These are phyloP conservation scores for Trebouxia sp. DNA, from an alignment of 139 green algal species.

Conservation along the genomic window DNA sequence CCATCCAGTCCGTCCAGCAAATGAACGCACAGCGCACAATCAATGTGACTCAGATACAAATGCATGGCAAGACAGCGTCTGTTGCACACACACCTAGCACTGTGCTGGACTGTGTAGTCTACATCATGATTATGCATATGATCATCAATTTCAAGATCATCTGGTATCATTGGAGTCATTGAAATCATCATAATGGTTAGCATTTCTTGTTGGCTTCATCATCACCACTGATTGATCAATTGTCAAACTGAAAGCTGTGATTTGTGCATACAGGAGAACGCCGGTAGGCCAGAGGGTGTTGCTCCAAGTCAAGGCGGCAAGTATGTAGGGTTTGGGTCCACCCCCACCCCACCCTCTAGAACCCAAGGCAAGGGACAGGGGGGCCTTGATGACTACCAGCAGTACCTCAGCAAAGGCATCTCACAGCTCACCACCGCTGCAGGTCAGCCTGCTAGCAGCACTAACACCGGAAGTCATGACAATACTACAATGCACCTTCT, in stretches of 20 bases:
- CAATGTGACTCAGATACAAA: too few species aligned
- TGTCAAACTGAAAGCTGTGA: neutral
- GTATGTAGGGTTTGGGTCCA: constrained; percentile 97
- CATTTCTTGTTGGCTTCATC: too few species aligned
- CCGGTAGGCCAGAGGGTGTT: constrained; percentile 73
- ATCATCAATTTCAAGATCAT: too few species aligned
- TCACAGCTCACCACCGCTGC: constrained; percentile 47
- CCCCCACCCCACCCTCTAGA: neutral
- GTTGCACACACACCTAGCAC: too few species aligned
- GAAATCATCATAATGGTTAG: too few species aligned
- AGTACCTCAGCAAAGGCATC: constrained; percentile 69
- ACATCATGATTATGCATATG: too few species aligned
- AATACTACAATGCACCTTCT: neutral
- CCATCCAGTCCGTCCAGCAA: too few species aligned
- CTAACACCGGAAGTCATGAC: neutral
- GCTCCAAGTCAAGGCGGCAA: constrained; percentile 94
- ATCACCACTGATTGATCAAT: neutral
- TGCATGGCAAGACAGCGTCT: too few species aligned
- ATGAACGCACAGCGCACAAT: too few species aligned
- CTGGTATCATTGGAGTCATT: too few species aligned
- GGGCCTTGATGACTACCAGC: constrained; percentile 57
- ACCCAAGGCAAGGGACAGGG: neutral
- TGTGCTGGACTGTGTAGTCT: too few species aligned
- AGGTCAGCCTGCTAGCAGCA: constrained; percentile 25
- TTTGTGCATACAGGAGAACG: constrained; percentile 76